Percentiles rank a stretch among this genome's conserved stretches.
Conservation (phyloP, 2,329 filamentous ascomycete species). For the Dryadomyces sulphureus region DNA sequence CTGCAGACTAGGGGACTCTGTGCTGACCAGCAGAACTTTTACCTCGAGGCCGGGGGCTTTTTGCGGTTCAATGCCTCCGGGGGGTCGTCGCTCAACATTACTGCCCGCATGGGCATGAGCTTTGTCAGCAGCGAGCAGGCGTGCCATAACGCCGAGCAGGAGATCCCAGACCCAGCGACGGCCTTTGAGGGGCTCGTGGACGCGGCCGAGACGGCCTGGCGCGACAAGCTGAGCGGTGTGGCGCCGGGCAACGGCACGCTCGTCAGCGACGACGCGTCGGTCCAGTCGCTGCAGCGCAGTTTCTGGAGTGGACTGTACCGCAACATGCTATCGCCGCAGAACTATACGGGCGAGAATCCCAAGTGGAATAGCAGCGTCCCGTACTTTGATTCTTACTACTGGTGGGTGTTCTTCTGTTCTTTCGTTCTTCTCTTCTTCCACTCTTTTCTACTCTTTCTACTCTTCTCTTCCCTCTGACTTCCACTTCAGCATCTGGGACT, state of each 20-base stretch:
- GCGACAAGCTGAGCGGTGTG: slow-evolving; percentile 37
- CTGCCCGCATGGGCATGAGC: slow-evolving; percentile 48
- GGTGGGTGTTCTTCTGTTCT: neutral
- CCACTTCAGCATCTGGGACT: slow-evolving; percentile 50
- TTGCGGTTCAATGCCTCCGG: slow-evolving; percentile 34
- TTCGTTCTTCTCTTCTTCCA: neutral
- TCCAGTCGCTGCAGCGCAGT: neutral
- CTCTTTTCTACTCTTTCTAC: slow-evolving; percentile 20
- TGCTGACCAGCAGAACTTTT: slow-evolving; percentile 16
- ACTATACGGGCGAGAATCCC: slow-evolving; percentile 60
- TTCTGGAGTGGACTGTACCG: slow-evolving; percentile 62
- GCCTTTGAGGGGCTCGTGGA: slow-evolving; percentile 38
- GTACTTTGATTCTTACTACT: slow-evolving; percentile 17
- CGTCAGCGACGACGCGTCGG: slow-evolving; percentile 18
- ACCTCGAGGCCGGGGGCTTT: slow-evolving; percentile 35
- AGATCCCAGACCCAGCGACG: slow-evolving; percentile 42
- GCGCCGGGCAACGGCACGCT: slow-evolving; percentile 31
- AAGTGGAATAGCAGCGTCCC: slow-evolving; percentile 47
- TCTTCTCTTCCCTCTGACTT: neutral
- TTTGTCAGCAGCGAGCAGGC: slow-evolving; percentile 48
- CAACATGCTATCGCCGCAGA: slow-evolving; percentile 55
- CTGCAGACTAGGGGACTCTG: too few relatives aligned
- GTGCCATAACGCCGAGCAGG: slow-evolving; percentile 44
- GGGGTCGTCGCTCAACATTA: slow-evolving; percentile 24
- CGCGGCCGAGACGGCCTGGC: slow-evolving; percentile 39